A percentile compares a stretch with the other conserved stretches of the same genome.
Evolutionary conservation across 768 basidiomycete genomes (phyloP).

Genomic region (Pulveroboletus sp.): DNA sequence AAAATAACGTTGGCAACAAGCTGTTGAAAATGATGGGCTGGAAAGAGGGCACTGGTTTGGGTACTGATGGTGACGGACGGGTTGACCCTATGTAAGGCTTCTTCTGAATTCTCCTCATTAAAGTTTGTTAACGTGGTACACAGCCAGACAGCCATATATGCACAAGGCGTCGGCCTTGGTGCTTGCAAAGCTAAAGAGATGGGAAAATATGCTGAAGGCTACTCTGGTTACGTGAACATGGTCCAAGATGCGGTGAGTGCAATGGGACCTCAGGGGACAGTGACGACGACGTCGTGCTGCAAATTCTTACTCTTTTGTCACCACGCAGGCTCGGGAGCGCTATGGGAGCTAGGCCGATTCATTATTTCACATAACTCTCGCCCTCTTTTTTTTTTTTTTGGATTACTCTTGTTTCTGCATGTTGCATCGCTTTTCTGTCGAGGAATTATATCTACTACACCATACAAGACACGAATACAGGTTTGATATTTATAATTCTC

Average conservation of each 20-base stretch:
- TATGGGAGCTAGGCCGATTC: constrained; percentile 28
- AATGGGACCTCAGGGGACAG: constrained; percentile 19
- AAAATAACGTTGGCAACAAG: constrained; percentile 87
- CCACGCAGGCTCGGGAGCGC: constrained; percentile 35
- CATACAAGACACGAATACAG: background rate
- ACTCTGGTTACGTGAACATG: constrained; percentile 69
- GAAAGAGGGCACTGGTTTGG: constrained; percentile 87
- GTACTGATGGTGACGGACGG: constrained; percentile 76
- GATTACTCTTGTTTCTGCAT: constrained; percentile 14
- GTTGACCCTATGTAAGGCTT: constrained; percentile 76
- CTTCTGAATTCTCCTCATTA: background rate
- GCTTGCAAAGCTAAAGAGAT: constrained; percentile 88
- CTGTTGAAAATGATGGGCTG: constrained; percentile 98
- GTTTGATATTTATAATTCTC: background rate
- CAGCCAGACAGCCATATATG: constrained; percentile 83
- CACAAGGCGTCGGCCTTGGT: constrained; percentile 87
- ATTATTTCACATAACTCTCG: constrained; percentile 11
- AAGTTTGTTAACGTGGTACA: constrained; percentile 8
- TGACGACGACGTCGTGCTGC: constrained; percentile 14
- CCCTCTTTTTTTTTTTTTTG: constrained; percentile 5
- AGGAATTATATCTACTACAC: constrained; percentile 1
- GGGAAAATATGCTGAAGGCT: constrained; percentile 66
- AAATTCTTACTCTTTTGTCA: constrained; percentile 25
- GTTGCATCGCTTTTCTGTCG: constrained; percentile 7
- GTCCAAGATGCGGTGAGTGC: constrained; percentile 64